phyloP scores from a whole-genome alignment of 2,329 filamentous ascomycete species.

The Acarospora socialis region DNA sequence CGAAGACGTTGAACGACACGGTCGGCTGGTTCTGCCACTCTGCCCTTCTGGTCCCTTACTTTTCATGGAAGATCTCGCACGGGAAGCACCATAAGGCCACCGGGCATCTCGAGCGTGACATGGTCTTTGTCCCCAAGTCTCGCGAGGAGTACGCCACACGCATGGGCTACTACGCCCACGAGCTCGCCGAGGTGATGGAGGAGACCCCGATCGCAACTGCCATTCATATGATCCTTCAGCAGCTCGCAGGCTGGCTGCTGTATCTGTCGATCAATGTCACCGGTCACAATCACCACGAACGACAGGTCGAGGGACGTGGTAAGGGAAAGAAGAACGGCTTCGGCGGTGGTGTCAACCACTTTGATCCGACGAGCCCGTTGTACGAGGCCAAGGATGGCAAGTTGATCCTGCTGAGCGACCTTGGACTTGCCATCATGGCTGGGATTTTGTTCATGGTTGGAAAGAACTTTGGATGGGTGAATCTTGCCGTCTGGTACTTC shows the following conservation, averaged over 20 bases:
- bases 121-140: conserved; percentile 96
- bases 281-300: conserved; percentile 87
- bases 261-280: conserved; percentile 89
- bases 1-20: conserved; percentile 76
- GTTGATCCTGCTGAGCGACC: conserved; percentile 71
- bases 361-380: conserved; percentile 72
- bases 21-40: conserved; percentile 90
- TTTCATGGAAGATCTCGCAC: conserved; percentile 98
- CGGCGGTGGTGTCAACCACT: conserved; percentile 81
- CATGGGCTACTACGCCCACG: conserved; percentile 60
- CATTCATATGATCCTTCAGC: conserved; percentile 61
- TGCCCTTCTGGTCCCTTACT: conserved; percentile 81
- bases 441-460: conserved; percentile 51
- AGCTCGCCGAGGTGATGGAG: conserved; percentile 79
- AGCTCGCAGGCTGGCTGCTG: conserved; percentile 83
- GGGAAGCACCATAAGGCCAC: conserved; percentile 99
- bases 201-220: conserved; percentile 82
- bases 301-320: conserved; percentile 83
- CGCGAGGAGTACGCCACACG: conserved; percentile 66
- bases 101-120: conserved; percentile 91
- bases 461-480: conserved; percentile 66
- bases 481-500: conserved; percentile 89
- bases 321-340: conserved; percentile 80
- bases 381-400: conserved; percentile 86
- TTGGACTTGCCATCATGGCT: conserved; percentile 55